phyloP scores from a whole-genome alignment of 257 asterid genomes.

The Cynanchum wilfordii region DNA sequence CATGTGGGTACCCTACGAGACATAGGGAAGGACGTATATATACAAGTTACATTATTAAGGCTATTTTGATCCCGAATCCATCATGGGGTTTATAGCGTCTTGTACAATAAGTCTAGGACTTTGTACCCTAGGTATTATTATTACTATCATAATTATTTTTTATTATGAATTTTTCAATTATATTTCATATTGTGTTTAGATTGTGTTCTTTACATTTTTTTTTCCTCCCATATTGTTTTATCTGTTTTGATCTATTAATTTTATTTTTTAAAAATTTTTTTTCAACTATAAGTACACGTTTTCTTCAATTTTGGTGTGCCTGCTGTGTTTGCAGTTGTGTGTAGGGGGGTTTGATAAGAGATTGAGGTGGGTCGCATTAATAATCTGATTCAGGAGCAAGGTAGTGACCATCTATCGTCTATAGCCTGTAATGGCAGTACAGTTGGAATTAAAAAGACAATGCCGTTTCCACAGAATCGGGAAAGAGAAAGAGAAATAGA shows the following conservation, averaged over 20 bases:
- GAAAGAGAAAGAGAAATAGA: too few species aligned
- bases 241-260: neutral
- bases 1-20: conserved; percentile 2
- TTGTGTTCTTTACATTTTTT: neutral
- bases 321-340: too few species aligned
- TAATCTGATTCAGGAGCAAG: too few species aligned
- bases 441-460: too few species aligned
- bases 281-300: neutral
- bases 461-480: too few species aligned
- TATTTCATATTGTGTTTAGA: neutral
- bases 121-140: neutral
- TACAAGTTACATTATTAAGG: neutral
- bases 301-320: too few species aligned
- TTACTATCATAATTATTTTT: neutral
- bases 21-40: conserved; percentile 3
- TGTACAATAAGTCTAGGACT: conserved; percentile 13
- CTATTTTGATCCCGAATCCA: neutral
- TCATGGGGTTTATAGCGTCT: neutral
- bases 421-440: too few species aligned
- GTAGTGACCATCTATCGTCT: too few species aligned
- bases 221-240: neutral
- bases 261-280: too few species aligned
- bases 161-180: neutral
- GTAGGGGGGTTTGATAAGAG: too few species aligned
- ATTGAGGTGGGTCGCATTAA: too few species aligned